Conservation (phyloP, 176 grass and related monocot species). For the Aegilops longissima region DNA sequence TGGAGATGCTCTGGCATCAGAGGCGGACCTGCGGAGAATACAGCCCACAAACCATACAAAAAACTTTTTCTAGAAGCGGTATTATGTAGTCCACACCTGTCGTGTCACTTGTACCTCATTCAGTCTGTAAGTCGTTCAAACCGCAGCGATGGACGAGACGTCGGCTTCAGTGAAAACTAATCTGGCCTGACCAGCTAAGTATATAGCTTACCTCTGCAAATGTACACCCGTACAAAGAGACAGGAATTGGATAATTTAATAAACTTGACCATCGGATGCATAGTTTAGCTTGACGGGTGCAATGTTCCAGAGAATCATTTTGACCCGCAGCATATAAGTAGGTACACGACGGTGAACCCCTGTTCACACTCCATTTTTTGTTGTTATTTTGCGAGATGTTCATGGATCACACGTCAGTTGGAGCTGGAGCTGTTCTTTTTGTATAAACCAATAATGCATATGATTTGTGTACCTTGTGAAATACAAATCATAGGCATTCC, state of each 20-base stretch:
- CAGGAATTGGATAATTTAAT: neutral
- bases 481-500: too few relatives aligned
- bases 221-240: neutral
- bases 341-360: neutral
- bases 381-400: neutral
- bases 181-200: neutral
- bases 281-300: too few relatives aligned
- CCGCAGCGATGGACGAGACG: too few relatives aligned
- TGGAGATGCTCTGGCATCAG: too few relatives aligned
- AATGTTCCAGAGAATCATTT: neutral
- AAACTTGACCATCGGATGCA: neutral
- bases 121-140: neutral
- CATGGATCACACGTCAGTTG: neutral
- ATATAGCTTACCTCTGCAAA: neutral
- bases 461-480: too few relatives aligned
- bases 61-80: too few relatives aligned
- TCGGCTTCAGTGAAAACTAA: neutral
- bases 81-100: neutral
- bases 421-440: neutral
- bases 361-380: neutral
- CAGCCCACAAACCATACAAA: too few relatives aligned
- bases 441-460: too few relatives aligned
- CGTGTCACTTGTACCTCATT: neutral
- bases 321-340: neutral
- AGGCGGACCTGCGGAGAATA: too few relatives aligned